Percentiles rank a stretch among this genome's conserved stretches.
phyloP scores from a whole-genome alignment of 2,329 filamentous ascomycete genomes.

The Pestalotiopsis sp. region DNA sequence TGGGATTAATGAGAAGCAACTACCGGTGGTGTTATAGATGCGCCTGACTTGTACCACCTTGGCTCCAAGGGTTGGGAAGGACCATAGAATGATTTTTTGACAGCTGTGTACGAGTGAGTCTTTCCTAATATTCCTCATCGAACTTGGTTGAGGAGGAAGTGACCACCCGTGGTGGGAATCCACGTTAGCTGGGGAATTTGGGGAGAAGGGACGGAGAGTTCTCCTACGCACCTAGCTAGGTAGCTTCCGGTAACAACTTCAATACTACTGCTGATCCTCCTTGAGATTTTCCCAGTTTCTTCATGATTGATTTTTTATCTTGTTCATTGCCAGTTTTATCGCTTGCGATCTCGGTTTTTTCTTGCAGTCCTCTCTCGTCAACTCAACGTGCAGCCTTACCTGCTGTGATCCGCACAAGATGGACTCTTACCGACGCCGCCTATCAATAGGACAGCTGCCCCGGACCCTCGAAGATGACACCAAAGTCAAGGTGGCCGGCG shows the following conservation, averaged over 20 bases:
- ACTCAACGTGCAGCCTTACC: neutral
- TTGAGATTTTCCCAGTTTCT: too few relatives aligned
- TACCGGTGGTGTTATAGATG: neutral
- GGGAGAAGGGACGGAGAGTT: too few relatives aligned
- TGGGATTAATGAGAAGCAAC: neutral
- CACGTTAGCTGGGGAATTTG: too few relatives aligned
- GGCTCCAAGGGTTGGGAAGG: neutral
- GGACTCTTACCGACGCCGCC: neutral
- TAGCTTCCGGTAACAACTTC: too few relatives aligned
- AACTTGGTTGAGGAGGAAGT: neutral
- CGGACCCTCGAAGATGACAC: neutral
- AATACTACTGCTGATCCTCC: too few relatives aligned
- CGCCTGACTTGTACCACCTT: neutral
- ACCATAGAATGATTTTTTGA: neutral
- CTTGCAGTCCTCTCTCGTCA: neutral
- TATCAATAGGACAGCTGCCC: neutral
- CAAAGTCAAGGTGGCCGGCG: neutral
- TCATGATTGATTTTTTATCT: too few relatives aligned
- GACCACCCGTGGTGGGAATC: too few relatives aligned
- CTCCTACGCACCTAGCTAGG: too few relatives aligned
- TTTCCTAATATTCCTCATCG: neutral
- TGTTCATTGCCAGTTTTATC: too few relatives aligned
- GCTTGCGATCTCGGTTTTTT: neutral
- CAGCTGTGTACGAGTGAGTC: neutral
- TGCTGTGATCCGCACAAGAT: neutral